Conservation (phyloP, 371 early-diverging fungal genomes). For the Mycotypha africana region DNA sequence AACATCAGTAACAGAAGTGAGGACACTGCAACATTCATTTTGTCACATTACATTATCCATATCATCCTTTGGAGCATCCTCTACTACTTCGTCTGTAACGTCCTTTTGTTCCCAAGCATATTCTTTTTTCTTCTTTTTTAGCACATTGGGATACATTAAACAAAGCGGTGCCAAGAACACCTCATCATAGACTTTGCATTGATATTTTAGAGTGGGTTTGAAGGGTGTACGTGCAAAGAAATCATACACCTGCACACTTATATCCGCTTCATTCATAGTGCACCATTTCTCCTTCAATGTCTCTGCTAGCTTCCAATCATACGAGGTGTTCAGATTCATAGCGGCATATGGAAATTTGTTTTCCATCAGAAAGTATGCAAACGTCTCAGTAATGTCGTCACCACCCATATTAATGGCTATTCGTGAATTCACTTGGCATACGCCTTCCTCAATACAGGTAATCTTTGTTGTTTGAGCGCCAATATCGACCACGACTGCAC, state of each 20-base stretch:
- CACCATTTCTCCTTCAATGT: slow-evolving; percentile 76
- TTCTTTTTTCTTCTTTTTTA: slow-evolving; percentile 18
- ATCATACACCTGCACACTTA: slow-evolving; percentile 74
- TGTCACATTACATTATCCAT: slow-evolving; percentile 17
- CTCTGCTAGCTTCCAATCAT: slow-evolving; percentile 68
- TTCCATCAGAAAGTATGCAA: slow-evolving; percentile 57
- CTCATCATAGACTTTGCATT: slow-evolving; percentile 85
- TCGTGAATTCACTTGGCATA: slow-evolving; percentile 64
- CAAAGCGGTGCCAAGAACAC: slow-evolving; percentile 71
- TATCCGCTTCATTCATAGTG: slow-evolving; percentile 78
- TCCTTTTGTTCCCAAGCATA: slow-evolving; percentile 14
- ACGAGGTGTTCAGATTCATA: slow-evolving; percentile 53
- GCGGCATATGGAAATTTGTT: slow-evolving; percentile 75
- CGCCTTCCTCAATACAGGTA: slow-evolving; percentile 84
- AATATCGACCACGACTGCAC: slow-evolving; percentile 86
- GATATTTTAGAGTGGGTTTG: slow-evolving; percentile 64
- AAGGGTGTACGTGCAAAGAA: slow-evolving; percentile 77
- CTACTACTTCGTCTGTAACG: slow-evolving; percentile 33
- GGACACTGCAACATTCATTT: too few relatives aligned
- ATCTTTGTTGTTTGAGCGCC: slow-evolving; percentile 86
- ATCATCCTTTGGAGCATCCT: too few relatives aligned
- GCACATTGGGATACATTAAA: slow-evolving; percentile 55
- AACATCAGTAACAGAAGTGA: too few relatives aligned
- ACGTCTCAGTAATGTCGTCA: slow-evolving; percentile 78
- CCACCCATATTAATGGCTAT: slow-evolving; percentile 61